Evolutionary conservation across 2,329 filamentous ascomycete species (phyloP).

Genomic region (Plenodomus lindquistii): DNA sequence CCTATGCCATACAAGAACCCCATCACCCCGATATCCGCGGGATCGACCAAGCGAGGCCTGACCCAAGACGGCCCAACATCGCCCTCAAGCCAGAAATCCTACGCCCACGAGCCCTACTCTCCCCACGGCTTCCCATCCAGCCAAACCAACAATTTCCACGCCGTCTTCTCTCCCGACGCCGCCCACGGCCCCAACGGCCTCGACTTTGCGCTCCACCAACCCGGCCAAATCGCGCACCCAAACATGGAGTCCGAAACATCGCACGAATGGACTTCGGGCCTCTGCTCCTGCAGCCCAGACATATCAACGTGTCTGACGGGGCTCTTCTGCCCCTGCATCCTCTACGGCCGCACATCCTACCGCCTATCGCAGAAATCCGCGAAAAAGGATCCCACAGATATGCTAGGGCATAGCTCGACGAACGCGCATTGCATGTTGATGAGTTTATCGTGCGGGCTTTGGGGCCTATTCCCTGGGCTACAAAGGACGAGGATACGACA

Average conservation of each 20-base stretch:
- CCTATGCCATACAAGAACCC: slow-evolving; percentile 32
- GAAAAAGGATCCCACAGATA: slow-evolving; percentile 47
- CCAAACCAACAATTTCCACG: slow-evolving; percentile 27
- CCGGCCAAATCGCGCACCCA: slow-evolving; percentile 48
- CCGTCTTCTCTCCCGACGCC: slow-evolving; percentile 44
- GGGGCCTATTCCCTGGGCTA: slow-evolving; percentile 44
- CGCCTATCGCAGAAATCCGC: slow-evolving; percentile 44
- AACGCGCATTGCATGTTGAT: slow-evolving; percentile 48
- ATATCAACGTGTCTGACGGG: slow-evolving; percentile 44
- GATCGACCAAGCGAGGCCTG: slow-evolving; percentile 15
- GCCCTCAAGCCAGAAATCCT: slow-evolving; percentile 15
- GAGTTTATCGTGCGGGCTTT: slow-evolving; percentile 43
- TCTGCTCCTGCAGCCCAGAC: slow-evolving; percentile 44
- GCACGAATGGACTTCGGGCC: slow-evolving; percentile 36
- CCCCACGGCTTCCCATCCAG: slow-evolving; percentile 34
- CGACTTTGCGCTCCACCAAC: slow-evolving; percentile 40
- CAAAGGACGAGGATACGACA: slow-evolving; percentile 47
- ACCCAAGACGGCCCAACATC: slow-evolving; percentile 5
- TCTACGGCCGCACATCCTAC: slow-evolving; percentile 51
- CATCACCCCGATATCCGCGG: slow-evolving; percentile 31
- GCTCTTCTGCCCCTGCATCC: slow-evolving; percentile 48
- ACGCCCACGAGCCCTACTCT: slow-evolving; percentile 35
- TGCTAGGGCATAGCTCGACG: slow-evolving; percentile 41
- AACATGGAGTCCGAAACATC: slow-evolving; percentile 41
- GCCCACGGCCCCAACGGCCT: slow-evolving; percentile 46